Percentiles rank a stretch among this genome's conserved stretches.
phyloP scores from a whole-genome alignment of 768 basidiomycete species.

The Xerocomellus dryophilus region DNA sequence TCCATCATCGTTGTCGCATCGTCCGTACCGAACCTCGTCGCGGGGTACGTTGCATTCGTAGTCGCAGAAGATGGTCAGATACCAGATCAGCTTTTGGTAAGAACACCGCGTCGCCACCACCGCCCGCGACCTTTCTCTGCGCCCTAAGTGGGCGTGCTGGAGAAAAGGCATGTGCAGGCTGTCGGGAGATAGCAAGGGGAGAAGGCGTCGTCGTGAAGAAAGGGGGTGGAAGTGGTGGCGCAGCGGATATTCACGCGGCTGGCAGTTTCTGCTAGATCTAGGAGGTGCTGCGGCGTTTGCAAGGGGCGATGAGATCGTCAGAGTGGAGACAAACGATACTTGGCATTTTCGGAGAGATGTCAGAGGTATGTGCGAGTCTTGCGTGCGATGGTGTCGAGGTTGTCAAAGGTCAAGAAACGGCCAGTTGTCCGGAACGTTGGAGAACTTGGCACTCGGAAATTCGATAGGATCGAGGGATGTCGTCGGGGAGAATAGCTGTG shows the following conservation, averaged over 20 bases:
- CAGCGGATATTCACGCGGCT: neutral
- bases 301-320: neutral
- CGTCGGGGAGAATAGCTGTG: neutral
- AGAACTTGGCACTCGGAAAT: neutral
- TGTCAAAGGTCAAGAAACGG: neutral
- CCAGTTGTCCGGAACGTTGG: neutral
- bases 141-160: slow-evolving; percentile 18
- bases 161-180: slow-evolving; percentile 13
- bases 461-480: neutral
- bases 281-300: neutral
- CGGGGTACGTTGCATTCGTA: neutral
- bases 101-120: neutral
- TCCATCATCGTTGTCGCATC: neutral
- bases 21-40: slow-evolving; percentile 2
- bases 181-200: neutral
- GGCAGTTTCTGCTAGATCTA: neutral
- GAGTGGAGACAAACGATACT: neutral
- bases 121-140: slow-evolving; percentile 10
- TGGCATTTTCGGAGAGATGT: neutral
- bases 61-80: neutral
- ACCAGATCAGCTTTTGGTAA: too few species aligned
- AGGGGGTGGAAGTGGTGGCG: neutral
- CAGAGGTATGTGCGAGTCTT: slow-evolving; percentile 1
- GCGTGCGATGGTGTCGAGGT: neutral
- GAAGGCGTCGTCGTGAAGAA: neutral